These are phyloP conservation scores for Chaetomium cochliodes DNA, from an alignment of 495 filamentous ascomycete species.

Conservation along the genomic window DNA sequence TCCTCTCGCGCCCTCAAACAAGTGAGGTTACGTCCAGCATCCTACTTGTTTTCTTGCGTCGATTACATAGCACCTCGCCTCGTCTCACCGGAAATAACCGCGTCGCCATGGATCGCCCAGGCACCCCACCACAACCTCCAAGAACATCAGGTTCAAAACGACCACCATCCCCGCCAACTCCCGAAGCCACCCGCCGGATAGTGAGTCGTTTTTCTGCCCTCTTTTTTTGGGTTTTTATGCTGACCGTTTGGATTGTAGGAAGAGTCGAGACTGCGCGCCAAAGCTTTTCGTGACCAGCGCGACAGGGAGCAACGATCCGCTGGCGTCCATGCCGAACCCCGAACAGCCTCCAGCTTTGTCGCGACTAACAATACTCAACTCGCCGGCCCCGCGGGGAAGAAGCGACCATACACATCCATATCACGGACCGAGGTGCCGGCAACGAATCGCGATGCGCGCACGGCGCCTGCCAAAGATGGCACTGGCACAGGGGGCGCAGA, in stretches of 20 bases:
- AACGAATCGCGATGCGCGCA: constrained; percentile 66
- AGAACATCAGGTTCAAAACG: constrained; percentile 38
- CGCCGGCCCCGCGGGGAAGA: constrained; percentile 41
- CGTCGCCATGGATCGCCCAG: constrained; percentile 49
- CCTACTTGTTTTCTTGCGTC: not conserved
- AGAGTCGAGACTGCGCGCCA: constrained; percentile 85
- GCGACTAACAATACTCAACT: constrained; percentile 40
- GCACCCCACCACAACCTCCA: constrained; percentile 58
- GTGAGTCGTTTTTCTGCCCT: constrained; percentile 42
- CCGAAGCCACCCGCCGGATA: constrained; percentile 69
- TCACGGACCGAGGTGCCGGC: constrained; percentile 57
- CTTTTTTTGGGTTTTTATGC: not conserved
- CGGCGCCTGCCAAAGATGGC: constrained; percentile 36
- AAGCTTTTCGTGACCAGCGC: constrained; percentile 73
- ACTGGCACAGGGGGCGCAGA: constrained; percentile 59
- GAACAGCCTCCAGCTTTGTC: constrained; percentile 43
- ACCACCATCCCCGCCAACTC: constrained; percentile 61
- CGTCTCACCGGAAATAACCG: no score
- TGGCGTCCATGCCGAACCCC: constrained; percentile 31
- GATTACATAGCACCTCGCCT: not conserved
- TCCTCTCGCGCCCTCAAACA: not conserved
- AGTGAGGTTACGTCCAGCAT: not conserved
- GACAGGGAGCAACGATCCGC: constrained; percentile 54
- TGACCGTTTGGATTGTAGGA: constrained; percentile 55
- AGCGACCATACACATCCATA: constrained; percentile 60